These are phyloP conservation scores for Kitagawia praeruptora DNA, from an alignment of 129 eudicot species.

Conservation along the genomic window DNA sequence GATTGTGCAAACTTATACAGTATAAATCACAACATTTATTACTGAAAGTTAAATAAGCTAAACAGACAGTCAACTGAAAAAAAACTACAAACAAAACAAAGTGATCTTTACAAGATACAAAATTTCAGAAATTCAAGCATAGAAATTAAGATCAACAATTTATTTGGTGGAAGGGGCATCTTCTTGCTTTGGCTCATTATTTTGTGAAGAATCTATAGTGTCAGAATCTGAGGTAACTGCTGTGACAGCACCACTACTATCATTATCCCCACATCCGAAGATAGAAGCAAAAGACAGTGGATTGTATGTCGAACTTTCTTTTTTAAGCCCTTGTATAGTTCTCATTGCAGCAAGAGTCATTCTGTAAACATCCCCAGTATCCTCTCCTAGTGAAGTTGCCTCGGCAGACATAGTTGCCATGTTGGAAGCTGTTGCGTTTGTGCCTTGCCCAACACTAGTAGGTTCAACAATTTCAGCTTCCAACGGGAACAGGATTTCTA, in stretches of 20 bases:
- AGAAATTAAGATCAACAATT: not conserved
- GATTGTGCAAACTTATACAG: not conserved
- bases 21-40: not conserved
- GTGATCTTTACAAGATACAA: not conserved
- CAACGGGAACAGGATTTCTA: constrained; percentile 75
- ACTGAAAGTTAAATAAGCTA: not conserved
- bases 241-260: constrained; percentile 64
- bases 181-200: constrained; percentile 26
- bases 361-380: constrained; percentile 52
- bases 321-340: constrained; percentile 77
- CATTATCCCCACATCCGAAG: constrained; percentile 59
- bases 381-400: constrained; percentile 35
- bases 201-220: constrained; percentile 14
- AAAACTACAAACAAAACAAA: not conserved
- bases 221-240: constrained; percentile 51
- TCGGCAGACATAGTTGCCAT: constrained; percentile 16
- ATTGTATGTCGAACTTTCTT: constrained; percentile 74
- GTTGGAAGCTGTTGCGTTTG: constrained; percentile 11
- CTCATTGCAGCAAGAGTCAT: constrained; percentile 78
- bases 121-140: not conserved
- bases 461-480: constrained; percentile 84
- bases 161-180: constrained; percentile 20
- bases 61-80: not conserved
- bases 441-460: constrained; percentile 16
- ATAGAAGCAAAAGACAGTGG: constrained; percentile 70